Evolutionary conservation across 179 eudicot genomes (phyloP).

Genomic region (Spergularia azorica): DNA sequence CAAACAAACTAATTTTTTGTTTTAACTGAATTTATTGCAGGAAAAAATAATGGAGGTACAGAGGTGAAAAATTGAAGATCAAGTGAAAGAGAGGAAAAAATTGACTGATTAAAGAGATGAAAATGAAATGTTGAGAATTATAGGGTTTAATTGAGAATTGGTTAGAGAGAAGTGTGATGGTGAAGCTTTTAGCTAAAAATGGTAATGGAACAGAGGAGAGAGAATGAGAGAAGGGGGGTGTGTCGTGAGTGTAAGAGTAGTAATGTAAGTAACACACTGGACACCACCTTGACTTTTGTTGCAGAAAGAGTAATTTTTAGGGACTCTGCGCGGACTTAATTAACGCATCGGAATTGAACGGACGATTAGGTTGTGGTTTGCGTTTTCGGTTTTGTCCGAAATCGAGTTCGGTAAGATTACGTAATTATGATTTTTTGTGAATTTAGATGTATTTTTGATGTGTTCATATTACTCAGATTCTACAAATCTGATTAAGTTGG

Average conservation of each 20-base stretch:
- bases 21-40: background rate
- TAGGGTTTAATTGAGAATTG: conserved; percentile 2
- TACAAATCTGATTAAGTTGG: too few species aligned
- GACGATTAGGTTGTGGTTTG: background rate
- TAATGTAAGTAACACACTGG: background rate
- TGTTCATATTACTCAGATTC: too few species aligned
- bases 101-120: background rate
- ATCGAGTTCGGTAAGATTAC: too few species aligned
- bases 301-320: conserved; percentile 6
- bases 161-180: background rate
- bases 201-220: conserved; percentile 26
- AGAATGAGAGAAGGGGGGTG: background rate
- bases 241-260: background rate
- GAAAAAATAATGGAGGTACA: background rate
- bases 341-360: background rate
- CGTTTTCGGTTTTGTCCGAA: too few species aligned
- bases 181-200: conserved; percentile 17
- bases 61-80: conserved; percentile 11
- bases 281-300: conserved; percentile 16
- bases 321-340: conserved; percentile 11
- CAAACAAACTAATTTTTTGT: background rate
- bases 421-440: too few species aligned
- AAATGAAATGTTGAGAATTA: background rate
- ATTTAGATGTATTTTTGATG: too few species aligned
- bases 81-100: conserved; percentile 14